Percentiles rank a stretch among this genome's conserved stretches.
phyloP scores from a whole-genome alignment of 345 rosid genomes.

The Eucalyptus shirleyi region DNA sequence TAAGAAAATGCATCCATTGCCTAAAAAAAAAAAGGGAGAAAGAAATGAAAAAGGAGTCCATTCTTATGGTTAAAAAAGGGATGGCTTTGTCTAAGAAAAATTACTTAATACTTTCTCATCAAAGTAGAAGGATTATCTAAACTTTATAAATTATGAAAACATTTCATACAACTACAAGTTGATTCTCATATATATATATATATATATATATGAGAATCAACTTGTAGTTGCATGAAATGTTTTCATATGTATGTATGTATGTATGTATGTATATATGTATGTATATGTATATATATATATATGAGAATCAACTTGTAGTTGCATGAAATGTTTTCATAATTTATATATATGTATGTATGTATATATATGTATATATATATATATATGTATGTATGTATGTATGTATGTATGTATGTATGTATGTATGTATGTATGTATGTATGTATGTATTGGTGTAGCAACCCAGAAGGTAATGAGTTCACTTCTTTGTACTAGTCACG shows the following conservation, averaged over 20 bases:
- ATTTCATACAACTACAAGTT: background rate
- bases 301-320: no score
- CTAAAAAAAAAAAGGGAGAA: background rate
- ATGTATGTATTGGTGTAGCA: background rate
- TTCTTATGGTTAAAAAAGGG: background rate
- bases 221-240: no score
- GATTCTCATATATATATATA: background rate
- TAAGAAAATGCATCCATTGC: background rate
- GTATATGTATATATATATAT: no score
- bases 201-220: no score
- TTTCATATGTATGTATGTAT: no score
- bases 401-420: no score
- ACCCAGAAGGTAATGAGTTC: background rate
- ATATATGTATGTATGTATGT: no score
- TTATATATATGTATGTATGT: no score
- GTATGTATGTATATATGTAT: no score
- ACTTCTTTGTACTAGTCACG: background rate
- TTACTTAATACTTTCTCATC: background rate
- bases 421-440: accelerated
- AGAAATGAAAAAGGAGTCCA: background rate
- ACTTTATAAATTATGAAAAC: background rate
- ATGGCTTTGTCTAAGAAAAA: background rate
- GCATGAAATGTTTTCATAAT: no score
- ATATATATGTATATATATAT: no score
- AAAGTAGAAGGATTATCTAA: background rate